Percentiles rank a stretch among this genome's conserved stretches.
Conservation (phyloP, 2,329 filamentous ascomycete species). For the Colletotrichum incanum region DNA sequence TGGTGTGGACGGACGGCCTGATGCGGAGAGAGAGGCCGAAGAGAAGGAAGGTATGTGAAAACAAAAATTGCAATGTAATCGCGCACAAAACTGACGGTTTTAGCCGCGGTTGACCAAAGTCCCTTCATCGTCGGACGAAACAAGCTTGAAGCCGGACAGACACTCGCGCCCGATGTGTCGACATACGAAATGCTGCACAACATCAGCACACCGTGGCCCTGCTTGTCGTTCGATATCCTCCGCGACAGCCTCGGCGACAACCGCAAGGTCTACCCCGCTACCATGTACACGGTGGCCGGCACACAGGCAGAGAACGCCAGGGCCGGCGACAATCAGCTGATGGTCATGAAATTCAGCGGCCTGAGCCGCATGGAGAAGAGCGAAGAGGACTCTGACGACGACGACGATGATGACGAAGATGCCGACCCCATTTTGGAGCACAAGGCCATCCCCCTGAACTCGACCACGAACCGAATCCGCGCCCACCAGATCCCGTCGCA, state of each 20-base stretch:
- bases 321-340: constrained; percentile 89
- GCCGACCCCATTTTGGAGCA: constrained; percentile 94
- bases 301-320: constrained; percentile 88
- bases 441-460: constrained; percentile 86
- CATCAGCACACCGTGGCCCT: constrained; percentile 95
- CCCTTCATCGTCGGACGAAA: constrained; percentile 97
- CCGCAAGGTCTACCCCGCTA: constrained; percentile 93
- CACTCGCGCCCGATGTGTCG: constrained; percentile 90
- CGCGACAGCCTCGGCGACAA: constrained; percentile 89
- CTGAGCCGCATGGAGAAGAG: constrained; percentile 88
- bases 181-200: constrained; percentile 98
- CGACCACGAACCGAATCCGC: constrained; percentile 95
- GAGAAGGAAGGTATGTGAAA: constrained; percentile 76
- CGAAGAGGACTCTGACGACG: constrained; percentile 75
- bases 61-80: not conserved
- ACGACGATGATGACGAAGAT: constrained; percentile 82
- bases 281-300: constrained; percentile 93
- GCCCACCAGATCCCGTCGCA: constrained; percentile 83
- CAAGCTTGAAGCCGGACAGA: constrained; percentile 92
- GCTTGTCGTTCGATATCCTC: constrained; percentile 94
- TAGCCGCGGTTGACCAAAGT: constrained; percentile 86
- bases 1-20: constrained; percentile 91
- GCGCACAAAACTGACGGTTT: constrained; percentile 16
- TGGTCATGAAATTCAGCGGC: constrained; percentile 97
- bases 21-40: constrained; percentile 92